Conservation (phyloP, 2,329 filamentous ascomycete species). For the Orbilia quercus region DNA sequence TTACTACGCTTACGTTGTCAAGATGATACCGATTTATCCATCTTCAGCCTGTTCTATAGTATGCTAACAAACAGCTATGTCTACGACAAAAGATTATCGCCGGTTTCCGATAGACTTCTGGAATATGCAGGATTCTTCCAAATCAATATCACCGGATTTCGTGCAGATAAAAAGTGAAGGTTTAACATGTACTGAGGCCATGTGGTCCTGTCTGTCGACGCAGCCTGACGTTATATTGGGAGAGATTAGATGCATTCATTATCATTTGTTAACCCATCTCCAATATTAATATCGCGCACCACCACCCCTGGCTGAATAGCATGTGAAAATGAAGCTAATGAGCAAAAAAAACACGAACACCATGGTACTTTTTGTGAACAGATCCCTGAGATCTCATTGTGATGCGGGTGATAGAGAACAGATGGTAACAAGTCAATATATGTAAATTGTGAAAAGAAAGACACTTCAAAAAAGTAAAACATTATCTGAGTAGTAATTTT, state of each 20-base stretch:
- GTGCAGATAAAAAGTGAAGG: slow-evolving; percentile 19
- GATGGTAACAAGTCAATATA: not conserved
- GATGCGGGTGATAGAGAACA: not conserved
- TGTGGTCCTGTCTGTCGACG: slow-evolving; percentile 36
- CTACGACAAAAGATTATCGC: slow-evolving; percentile 32
- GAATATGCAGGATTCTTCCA: slow-evolving; percentile 12
- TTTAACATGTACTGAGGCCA: slow-evolving; percentile 32
- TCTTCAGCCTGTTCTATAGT: not conserved
- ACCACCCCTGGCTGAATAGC: slow-evolving; percentile 14
- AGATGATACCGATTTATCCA: not conserved
- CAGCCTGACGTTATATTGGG: slow-evolving; percentile 32
- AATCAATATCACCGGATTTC: slow-evolving; percentile 42
- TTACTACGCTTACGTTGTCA: not conserved
- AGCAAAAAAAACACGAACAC: slow-evolving; percentile 17
- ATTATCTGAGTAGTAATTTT: not conserved
- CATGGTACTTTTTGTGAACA: slow-evolving; percentile 20
- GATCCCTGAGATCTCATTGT: slow-evolving; percentile 4
- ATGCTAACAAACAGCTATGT: slow-evolving; percentile 7
- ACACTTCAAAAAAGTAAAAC: not conserved
- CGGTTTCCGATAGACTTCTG: slow-evolving; percentile 44
- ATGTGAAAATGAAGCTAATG: slow-evolving; percentile 35
- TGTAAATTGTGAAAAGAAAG: not conserved
- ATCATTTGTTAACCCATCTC: slow-evolving; percentile 1
- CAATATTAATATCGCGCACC: slow-evolving; percentile 15
- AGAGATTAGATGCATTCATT: slow-evolving; percentile 11